A percentile compares a stretch with the other conserved stretches of the same genome.
Conservation (phyloP, 495 filamentous ascomycete species). For the Glarea lozoyensis region DNA sequence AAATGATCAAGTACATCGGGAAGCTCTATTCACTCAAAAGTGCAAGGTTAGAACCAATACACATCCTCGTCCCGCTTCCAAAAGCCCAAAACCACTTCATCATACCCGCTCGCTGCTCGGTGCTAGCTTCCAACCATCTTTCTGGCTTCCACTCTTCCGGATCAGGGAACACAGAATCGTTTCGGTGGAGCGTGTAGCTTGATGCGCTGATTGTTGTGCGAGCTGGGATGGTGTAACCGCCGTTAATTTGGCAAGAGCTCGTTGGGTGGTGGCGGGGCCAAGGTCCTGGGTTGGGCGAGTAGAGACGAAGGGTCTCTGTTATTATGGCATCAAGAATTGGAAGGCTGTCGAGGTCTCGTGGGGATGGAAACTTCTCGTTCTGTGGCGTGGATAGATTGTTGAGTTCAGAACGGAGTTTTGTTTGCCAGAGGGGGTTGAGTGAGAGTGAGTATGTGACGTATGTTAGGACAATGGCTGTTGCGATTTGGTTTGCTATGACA, state of each 20-base stretch:
- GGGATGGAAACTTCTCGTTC: constrained; percentile 29
- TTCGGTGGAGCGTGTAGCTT: constrained; percentile 58
- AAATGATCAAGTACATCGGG: constrained; percentile 34
- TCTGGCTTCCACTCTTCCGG: constrained; percentile 52
- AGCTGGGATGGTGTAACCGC: constrained; percentile 36
- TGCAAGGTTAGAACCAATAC: constrained; percentile 67
- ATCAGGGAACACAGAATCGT: constrained; percentile 48
- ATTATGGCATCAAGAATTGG: constrained; percentile 65
- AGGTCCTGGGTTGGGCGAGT: constrained; percentile 44
- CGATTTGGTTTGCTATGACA: not conserved
- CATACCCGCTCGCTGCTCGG: constrained; percentile 33
- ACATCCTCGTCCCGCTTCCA: constrained; percentile 75
- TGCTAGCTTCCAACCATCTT: constrained; percentile 42
- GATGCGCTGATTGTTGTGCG: constrained; percentile 46
- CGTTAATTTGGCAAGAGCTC: constrained; percentile 2
- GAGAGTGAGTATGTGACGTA: not conserved
- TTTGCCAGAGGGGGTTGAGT: not conserved
- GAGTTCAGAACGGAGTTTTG: not conserved
- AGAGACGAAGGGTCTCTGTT: constrained; percentile 65
- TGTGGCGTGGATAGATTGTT: not conserved
- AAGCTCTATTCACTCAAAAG: constrained; percentile 57
- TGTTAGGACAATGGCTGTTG: not conserved
- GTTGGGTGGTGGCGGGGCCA: constrained; percentile 48
- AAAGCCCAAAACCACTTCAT: constrained; percentile 74
- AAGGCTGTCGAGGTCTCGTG: constrained; percentile 54